These are phyloP conservation scores for Hygrocybe coccinea DNA, from an alignment of 768 basidiomycete species.

Conservation along the genomic window DNA sequence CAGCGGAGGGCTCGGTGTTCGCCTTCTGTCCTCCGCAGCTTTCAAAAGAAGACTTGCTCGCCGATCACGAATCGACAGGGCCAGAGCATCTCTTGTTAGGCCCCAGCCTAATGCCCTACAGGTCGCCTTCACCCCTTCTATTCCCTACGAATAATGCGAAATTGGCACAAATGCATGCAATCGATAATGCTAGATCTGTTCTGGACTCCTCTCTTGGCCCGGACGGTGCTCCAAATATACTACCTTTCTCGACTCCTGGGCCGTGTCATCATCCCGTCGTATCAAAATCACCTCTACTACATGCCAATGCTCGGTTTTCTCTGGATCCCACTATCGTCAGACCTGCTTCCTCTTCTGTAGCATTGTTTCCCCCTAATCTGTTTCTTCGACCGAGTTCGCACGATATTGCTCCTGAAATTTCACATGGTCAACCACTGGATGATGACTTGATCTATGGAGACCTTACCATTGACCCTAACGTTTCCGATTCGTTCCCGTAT, in stretches of 20 bases:
- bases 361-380: too few species aligned
- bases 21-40: slow-evolving; percentile 13
- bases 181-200: not conserved
- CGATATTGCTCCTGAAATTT: too few species aligned
- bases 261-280: slow-evolving; percentile 8
- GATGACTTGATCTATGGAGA: not conserved
- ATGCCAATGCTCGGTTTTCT: too few species aligned
- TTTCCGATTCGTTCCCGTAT: not conserved
- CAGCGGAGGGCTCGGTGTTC: slow-evolving; percentile 14
- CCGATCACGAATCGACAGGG: not conserved
- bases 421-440: too few species aligned
- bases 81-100: not conserved
- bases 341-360: too few species aligned
- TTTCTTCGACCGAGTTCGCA: too few species aligned
- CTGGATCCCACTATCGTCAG: too few species aligned
- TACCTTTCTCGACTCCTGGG: slow-evolving; percentile 29
- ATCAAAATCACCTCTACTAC: not conserved
- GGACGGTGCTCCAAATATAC: not conserved
- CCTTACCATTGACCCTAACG: not conserved
- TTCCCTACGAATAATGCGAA: slow-evolving; percentile 5
- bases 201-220: not conserved
- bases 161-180: not conserved
- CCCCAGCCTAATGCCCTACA: not conserved
- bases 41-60: not conserved
- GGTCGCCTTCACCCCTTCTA: not conserved